Evolutionary conservation across 129 eudicot genomes (phyloP).

Genomic region (Scalesia atractyloides): DNA sequence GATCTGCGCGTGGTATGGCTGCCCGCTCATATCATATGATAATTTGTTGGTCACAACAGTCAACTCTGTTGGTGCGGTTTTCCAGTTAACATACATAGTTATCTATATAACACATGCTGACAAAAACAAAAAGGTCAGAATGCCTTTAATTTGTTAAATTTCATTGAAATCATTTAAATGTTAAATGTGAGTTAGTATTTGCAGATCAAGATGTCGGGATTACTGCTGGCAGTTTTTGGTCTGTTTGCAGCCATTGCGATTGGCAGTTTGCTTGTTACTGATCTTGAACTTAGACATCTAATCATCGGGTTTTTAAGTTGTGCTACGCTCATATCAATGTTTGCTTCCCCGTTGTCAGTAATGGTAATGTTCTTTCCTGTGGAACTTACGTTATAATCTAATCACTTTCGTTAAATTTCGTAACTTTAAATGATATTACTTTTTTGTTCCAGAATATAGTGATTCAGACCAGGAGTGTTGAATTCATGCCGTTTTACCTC

Average conservation of each 20-base stretch:
- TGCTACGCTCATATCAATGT: constrained; percentile 87
- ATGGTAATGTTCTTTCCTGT: constrained; percentile 53
- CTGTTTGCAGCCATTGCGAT: constrained; percentile 55
- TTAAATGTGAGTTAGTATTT: constrained; percentile 16
- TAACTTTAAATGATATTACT: background rate
- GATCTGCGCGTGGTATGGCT: constrained; percentile 87
- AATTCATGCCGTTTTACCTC: constrained; percentile 91
- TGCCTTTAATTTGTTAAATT: background rate
- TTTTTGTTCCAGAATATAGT: constrained; percentile 62
- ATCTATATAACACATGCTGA: constrained; percentile 66
- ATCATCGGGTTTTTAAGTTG: constrained; percentile 69
- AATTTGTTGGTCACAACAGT: constrained; percentile 75
- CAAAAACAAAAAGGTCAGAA: constrained; percentile 55
- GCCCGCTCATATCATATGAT: constrained; percentile 67
- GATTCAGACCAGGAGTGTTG: constrained; percentile 77
- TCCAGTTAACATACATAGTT: constrained; percentile 58
- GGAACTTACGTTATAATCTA: background rate
- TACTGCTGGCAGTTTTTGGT: constrained; percentile 58
- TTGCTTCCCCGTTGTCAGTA: constrained; percentile 84
- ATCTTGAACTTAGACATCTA: constrained; percentile 53
- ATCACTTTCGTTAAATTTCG: constrained; percentile 1
- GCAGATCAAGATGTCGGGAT: constrained; percentile 65
- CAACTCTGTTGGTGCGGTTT: constrained; percentile 79
- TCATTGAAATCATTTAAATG: background rate
- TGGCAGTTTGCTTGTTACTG: constrained; percentile 61